phyloP scores from a whole-genome alignment of 1,284 basidiomycete genomes.

The Tylopilus orsonianus region DNA sequence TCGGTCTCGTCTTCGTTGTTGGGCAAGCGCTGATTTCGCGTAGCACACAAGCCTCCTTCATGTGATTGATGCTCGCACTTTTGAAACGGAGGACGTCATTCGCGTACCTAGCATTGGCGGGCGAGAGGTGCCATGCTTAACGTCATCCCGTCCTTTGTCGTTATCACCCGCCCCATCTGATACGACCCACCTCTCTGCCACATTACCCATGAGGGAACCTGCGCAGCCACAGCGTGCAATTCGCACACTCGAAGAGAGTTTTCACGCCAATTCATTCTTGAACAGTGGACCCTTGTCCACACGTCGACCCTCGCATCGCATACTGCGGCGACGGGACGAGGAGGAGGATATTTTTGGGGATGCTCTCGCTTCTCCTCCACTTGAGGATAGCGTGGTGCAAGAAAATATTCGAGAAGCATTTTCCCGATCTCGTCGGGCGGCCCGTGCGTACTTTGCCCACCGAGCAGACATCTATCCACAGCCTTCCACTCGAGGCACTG shows the following conservation, averaged over 20 bases:
- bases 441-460: constrained; percentile 36
- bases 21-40: background rate
- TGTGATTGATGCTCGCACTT: constrained; percentile 77
- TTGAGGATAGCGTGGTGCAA: constrained; percentile 60
- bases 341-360: constrained; percentile 37
- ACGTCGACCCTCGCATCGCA: constrained; percentile 26
- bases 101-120: constrained; percentile 48
- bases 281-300: constrained; percentile 12
- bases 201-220: constrained; percentile 14
- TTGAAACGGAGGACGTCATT: constrained; percentile 71
- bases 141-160: constrained; percentile 20
- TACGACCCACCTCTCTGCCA: constrained; percentile 6
- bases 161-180: constrained; percentile 17
- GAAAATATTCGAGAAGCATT: constrained; percentile 58
- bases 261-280: constrained; percentile 42
- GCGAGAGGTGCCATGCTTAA: constrained; percentile 22
- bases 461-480: constrained; percentile 25
- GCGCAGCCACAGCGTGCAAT: constrained; percentile 39
- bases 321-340: constrained; percentile 29
- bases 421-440: constrained; percentile 45
- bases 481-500: constrained; percentile 17
- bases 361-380: constrained; percentile 53
- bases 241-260: constrained; percentile 55
- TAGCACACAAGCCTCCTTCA: constrained; percentile 77
- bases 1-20: constrained; percentile 33